A percentile compares a stretch with the other conserved stretches of the same genome.
These are phyloP conservation scores for Paracoccidioides brasiliensis DNA, from an alignment of 2,329 filamentous ascomycete genomes.

Conservation along the genomic window DNA sequence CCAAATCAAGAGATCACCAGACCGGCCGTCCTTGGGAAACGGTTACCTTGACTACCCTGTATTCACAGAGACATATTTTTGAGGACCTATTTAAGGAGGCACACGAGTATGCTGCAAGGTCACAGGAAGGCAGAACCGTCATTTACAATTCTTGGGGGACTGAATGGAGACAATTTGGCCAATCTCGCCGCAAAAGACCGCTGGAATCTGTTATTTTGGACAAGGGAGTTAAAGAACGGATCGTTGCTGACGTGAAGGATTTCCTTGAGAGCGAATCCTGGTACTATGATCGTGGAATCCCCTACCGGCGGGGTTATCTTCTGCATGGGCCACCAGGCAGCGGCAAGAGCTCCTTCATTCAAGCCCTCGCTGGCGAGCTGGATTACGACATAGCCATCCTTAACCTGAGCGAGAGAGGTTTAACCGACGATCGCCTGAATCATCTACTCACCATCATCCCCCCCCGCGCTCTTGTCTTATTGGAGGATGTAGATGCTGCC, in stretches of 20 bases:
- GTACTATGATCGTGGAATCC: constrained; percentile 91
- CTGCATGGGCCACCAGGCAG: constrained; percentile 82
- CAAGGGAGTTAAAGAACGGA: constrained; percentile 64
- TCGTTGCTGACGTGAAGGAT: constrained; percentile 68
- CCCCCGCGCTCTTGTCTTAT: constrained; percentile 62
- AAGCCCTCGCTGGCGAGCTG: constrained; percentile 81
- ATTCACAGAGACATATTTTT: constrained; percentile 77
- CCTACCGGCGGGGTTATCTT: constrained; percentile 79
- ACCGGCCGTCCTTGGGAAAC: constrained; percentile 91
- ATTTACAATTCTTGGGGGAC: constrained; percentile 78
- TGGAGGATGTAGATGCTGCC: constrained; percentile 86
- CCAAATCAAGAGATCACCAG: constrained; percentile 61
- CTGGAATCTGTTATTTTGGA: constrained; percentile 79
- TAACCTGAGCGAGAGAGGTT: constrained; percentile 76
- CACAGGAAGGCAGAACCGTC: constrained; percentile 81
- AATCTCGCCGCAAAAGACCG: constrained; percentile 73
- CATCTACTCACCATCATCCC: constrained; percentile 77
- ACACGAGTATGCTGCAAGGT: constrained; percentile 62
- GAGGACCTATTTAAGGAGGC: constrained; percentile 82
- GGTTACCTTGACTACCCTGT: constrained; percentile 80
- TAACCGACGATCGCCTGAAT: constrained; percentile 81
- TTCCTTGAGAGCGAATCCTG: constrained; percentile 69
- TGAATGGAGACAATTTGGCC: constrained; percentile 74
- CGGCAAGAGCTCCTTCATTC: constrained; percentile 92
- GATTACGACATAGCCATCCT: constrained; percentile 89